Evolutionary conservation across 345 rosid genomes (phyloP), one percentile per base, ranked within the genome.

Genomic region (Gossypium mustelinum): DNA sequence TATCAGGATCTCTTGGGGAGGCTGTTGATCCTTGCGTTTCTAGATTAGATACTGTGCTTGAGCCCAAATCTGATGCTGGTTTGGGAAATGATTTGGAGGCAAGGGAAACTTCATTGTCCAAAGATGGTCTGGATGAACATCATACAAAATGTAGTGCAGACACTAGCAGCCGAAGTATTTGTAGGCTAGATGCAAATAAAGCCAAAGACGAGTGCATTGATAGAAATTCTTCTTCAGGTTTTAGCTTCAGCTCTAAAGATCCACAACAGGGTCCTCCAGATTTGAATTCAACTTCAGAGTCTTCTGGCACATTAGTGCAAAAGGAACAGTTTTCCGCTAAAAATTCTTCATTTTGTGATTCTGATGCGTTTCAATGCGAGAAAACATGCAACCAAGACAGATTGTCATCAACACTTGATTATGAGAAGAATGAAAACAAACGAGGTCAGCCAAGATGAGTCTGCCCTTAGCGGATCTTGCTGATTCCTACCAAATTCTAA

Each of bases 401-500:
- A 77, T 59, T 80, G 67, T 84, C 77, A 9, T 79, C 86, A 0
- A 73, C 83, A 45, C 59, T 64, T 62, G 81, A 77, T 73, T 43
- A 56, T 70, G 72, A 73, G 41, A 84, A 77, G 18, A 70, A 48
- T 56, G 72, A 60, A 59, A 76, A 61, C 34, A 81, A 52, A 71
- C 78, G 51, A 60, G 69, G 75, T 74, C 57, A 73, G 75, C 50
- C 73, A 78, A 70, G 81, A 78, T 14, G 85, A 84, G 55, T 50
- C 59, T 72, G 70, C 57, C 84, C 51, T 68, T 76, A 58, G 55
- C 56, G 73, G 83, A 73, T 39, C 70, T 64, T 48, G 80, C 62
- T 11, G 86, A 79, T 34, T 64, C 84, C 7, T 70, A 82, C 74
- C 91, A 78, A 81, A 76, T 81, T 60, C 82, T 83, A 17, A 69